phyloP scores from a whole-genome alignment of 1,284 basidiomycete genomes.

The Tylopilus sp. region DNA sequence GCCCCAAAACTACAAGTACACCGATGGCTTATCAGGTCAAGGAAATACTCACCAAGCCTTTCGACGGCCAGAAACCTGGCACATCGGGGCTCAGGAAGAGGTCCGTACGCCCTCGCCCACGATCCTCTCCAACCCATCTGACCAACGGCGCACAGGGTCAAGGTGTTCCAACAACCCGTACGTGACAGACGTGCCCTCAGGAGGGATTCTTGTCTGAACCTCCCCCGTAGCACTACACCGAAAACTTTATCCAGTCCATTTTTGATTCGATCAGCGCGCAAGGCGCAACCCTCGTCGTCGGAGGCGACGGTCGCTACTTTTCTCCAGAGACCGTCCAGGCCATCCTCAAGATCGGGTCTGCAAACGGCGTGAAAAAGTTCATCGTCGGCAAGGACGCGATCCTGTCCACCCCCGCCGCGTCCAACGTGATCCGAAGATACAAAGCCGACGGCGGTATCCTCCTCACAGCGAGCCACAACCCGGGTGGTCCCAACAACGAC shows the following conservation, averaged over 20 bases:
- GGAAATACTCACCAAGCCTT: slow-evolving; percentile 71
- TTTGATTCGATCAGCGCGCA: slow-evolving; percentile 84
- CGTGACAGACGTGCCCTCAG: slow-evolving; percentile 19
- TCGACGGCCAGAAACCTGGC: slow-evolving; percentile 90
- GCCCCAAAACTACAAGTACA: background rate
- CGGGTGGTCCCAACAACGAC: slow-evolving; percentile 94
- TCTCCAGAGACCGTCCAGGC: slow-evolving; percentile 86
- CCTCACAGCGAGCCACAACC: slow-evolving; percentile 97
- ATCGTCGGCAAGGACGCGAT: slow-evolving; percentile 89
- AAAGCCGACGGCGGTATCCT: slow-evolving; percentile 97
- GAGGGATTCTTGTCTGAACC: slow-evolving; percentile 2
- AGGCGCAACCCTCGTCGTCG: slow-evolving; percentile 89
- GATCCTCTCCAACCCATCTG: slow-evolving; percentile 3
- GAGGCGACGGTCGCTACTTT: slow-evolving; percentile 96
- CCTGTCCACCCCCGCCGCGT: slow-evolving; percentile 95
- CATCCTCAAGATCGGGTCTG: slow-evolving; percentile 89
- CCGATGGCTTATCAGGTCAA: slow-evolving; percentile 49
- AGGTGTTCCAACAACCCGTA: slow-evolving; percentile 89
- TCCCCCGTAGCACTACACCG: slow-evolving; percentile 82
- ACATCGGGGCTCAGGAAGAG: slow-evolving; percentile 93
- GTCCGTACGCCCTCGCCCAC: slow-evolving; percentile 39
- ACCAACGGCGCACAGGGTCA: slow-evolving; percentile 57
- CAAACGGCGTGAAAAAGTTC: slow-evolving; percentile 85
- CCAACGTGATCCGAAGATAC: slow-evolving; percentile 92
- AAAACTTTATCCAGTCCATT: slow-evolving; percentile 97